These are phyloP conservation scores for Chlamydomonas reinhardtii DNA, from an alignment of 163 green algal genomes.

Conservation along the genomic window DNA sequence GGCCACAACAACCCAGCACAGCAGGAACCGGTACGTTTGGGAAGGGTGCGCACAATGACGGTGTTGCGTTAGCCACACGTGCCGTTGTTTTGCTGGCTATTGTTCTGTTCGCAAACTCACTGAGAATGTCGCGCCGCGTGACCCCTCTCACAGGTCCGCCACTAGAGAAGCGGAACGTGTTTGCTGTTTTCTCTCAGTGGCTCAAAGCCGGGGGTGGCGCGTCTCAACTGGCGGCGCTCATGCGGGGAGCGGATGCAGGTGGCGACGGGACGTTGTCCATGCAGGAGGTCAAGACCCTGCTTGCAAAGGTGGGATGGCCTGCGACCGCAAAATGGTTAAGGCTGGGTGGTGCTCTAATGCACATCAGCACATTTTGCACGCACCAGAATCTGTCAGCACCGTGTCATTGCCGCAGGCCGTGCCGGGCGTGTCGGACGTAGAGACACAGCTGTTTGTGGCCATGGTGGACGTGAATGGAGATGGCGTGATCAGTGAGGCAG, in stretches of 20 bases:
- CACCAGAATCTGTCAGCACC: background rate
- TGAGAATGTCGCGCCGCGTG: too few species aligned
- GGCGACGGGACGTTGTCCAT: background rate
- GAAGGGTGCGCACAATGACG: too few species aligned
- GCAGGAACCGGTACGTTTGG: too few species aligned
- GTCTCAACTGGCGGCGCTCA: background rate
- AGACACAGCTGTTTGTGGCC: conserved; percentile 56
- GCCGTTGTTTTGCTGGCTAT: too few species aligned
- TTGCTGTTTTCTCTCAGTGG: conserved; percentile 43
- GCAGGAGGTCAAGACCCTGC: conserved; percentile 32
- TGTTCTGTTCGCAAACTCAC: too few species aligned
- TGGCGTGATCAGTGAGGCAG: conserved; percentile 29
- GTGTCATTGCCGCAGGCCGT: conserved; percentile 31
- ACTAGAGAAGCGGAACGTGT: conserved; percentile 54
- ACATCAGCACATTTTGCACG: too few species aligned
- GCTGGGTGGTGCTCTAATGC: too few species aligned
- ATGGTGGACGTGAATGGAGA: conserved; percentile 60
- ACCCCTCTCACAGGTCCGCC: background rate
- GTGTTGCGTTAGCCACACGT: too few species aligned
- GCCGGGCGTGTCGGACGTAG: conserved; percentile 35
- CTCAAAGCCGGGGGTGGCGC: conserved; percentile 22
- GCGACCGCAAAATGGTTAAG: background rate
- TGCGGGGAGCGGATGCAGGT: background rate
- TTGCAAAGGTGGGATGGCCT: background rate
- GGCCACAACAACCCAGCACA: too few species aligned